Percentiles rank a stretch among this genome's conserved stretches.
Conservation (phyloP, 352 stramenopile species). For the Aphanomyces stellatus region DNA sequence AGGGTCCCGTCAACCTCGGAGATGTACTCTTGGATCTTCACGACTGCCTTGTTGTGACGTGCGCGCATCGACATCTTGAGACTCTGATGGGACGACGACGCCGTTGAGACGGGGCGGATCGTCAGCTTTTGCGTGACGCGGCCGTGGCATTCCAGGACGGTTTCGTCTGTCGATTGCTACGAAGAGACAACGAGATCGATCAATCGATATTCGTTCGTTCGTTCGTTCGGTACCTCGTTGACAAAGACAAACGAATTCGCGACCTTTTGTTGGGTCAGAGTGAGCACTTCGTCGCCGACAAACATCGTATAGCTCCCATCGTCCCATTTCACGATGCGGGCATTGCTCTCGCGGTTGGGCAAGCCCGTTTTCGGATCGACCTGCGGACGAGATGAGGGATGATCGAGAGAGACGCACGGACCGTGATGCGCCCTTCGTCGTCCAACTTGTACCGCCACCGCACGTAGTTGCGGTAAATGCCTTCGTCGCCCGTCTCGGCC, state of each 20-base stretch:
- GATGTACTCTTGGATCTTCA: slow-evolving; percentile 82
- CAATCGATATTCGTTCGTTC: no score
- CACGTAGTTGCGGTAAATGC: slow-evolving; percentile 80
- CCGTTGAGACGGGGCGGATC: slow-evolving; percentile 78
- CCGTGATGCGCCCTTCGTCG: neutral
- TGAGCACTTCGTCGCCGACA: slow-evolving; percentile 73
- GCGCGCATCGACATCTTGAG: slow-evolving; percentile 85
- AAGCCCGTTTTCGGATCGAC: slow-evolving; percentile 50
- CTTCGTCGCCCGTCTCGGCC: slow-evolving; percentile 75
- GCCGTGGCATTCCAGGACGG: slow-evolving; percentile 73
- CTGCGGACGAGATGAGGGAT: slow-evolving; percentile 26
- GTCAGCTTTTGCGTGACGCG: slow-evolving; percentile 78
- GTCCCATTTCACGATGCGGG: slow-evolving; percentile 80
- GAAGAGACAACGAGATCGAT: no score
- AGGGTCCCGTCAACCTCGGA: slow-evolving; percentile 75
- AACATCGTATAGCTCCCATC: slow-evolving; percentile 82
- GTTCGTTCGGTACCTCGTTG: slow-evolving; percentile 50
- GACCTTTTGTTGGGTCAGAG: slow-evolving; percentile 76
- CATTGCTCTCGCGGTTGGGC: slow-evolving; percentile 63
- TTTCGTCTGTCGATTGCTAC: slow-evolving; percentile 50
- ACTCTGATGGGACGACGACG: slow-evolving; percentile 79
- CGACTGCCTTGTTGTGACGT: slow-evolving; percentile 83
- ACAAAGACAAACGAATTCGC: slow-evolving; percentile 81
- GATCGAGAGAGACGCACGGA: neutral
- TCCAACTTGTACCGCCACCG: slow-evolving; percentile 46